Evolutionary conservation across 768 basidiomycete species (phyloP).

Genomic region (Gyrodon lividus): DNA sequence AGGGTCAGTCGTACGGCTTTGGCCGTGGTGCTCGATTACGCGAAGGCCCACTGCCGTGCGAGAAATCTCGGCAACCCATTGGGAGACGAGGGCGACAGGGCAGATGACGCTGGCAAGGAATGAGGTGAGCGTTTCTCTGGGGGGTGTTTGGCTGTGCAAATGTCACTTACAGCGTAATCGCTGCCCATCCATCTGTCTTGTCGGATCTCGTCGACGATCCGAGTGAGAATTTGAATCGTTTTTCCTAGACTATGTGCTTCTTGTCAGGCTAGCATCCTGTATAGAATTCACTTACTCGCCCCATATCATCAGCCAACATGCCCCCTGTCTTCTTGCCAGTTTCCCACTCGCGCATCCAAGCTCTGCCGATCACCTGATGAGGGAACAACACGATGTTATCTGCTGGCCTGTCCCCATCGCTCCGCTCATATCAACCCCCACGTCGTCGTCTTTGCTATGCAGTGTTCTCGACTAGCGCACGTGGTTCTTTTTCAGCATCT

Average conservation of each 20-base stretch:
- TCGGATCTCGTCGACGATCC: slow-evolving; percentile 85
- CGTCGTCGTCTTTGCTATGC: slow-evolving; percentile 48
- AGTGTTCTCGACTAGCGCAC: slow-evolving; percentile 73
- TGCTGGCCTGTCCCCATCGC: slow-evolving; percentile 76
- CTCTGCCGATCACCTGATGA: slow-evolving; percentile 83
- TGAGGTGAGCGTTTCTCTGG: not conserved
- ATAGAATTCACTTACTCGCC: slow-evolving; percentile 40
- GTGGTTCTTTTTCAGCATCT: slow-evolving; percentile 76
- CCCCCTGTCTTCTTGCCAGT: slow-evolving; percentile 77
- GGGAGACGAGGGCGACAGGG: slow-evolving; percentile 82
- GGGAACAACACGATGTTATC: slow-evolving; percentile 71
- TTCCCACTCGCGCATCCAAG: slow-evolving; percentile 89
- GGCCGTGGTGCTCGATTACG: slow-evolving; percentile 84
- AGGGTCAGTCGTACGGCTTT: slow-evolving; percentile 67
- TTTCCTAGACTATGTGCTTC: slow-evolving; percentile 63
- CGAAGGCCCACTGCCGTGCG: slow-evolving; percentile 66
- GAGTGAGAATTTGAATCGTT: slow-evolving; percentile 87
- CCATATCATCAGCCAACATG: slow-evolving; percentile 91
- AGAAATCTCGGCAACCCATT: slow-evolving; percentile 86
- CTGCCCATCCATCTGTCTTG: slow-evolving; percentile 67
- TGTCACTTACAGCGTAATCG: slow-evolving; percentile 61
- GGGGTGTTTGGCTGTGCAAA: not conserved
- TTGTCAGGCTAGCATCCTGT: slow-evolving; percentile 5
- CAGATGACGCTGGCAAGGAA: slow-evolving; percentile 66
- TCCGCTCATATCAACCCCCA: slow-evolving; percentile 56